phyloP scores from a whole-genome alignment of 2,329 filamentous ascomycete species.

The Colletotrichum graminicola region DNA sequence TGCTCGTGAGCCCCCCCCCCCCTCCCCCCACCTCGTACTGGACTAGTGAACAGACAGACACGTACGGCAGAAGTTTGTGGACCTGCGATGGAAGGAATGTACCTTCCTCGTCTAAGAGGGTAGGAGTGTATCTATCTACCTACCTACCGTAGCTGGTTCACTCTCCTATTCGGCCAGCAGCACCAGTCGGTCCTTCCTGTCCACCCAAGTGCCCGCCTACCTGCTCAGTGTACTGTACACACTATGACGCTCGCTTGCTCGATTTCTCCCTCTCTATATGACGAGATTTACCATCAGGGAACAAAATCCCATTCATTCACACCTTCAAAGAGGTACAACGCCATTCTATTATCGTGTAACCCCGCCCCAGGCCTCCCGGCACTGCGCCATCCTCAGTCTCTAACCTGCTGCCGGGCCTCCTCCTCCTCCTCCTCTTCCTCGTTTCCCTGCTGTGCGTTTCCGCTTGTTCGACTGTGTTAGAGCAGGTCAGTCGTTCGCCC shows the following conservation, averaged over 20 bases:
- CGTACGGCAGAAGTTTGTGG: not conserved
- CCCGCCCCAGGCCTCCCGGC: not conserved
- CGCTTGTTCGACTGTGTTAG: not conserved
- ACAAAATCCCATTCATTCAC: constrained; percentile 6
- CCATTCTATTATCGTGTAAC: not conserved
- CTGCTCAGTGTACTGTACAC: not conserved
- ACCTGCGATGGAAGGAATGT: not conserved
- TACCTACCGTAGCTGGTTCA: not conserved
- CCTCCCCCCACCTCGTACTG: not conserved
- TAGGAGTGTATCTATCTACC: no score
- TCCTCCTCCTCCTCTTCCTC: not conserved
- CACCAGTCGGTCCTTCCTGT: constrained; percentile 27
- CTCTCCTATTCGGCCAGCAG: not conserved
- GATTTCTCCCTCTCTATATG: not conserved
- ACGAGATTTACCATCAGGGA: not conserved
- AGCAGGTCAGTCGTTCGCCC: not conserved
- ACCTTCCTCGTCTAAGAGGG: not conserved
- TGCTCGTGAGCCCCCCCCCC: not conserved
- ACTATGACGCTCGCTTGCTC: not conserved
- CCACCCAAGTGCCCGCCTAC: not conserved
- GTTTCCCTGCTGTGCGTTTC: not conserved
- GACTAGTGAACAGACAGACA: not conserved
- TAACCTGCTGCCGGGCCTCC: not conserved
- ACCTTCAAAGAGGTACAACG: constrained; percentile 17
- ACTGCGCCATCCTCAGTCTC: not conserved